Evolutionary conservation across 2,329 filamentous ascomycete genomes (phyloP), one percentile per base, ranked within the genome.

Genomic region (Xylaria digitata): DNA sequence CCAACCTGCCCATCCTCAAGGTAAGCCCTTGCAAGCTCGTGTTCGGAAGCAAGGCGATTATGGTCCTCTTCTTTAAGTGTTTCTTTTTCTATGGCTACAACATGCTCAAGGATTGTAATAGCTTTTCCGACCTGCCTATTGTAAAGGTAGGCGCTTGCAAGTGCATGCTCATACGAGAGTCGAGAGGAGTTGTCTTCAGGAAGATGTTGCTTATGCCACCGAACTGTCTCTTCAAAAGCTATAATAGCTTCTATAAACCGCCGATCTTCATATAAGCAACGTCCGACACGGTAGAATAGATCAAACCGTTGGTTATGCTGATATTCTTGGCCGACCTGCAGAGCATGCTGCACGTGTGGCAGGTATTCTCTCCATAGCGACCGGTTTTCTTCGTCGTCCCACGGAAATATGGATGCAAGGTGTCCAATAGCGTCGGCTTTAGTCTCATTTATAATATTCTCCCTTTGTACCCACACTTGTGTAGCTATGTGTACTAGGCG

Each of bases 401-500:
- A 30, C 1, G 66, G 66, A 19, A 71, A 69, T n/a, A 63, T 59
- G 9, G 13, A 17, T 5, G 30, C 37, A 54, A 59, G n/a, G 34
- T 65, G 34, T 5, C 54, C 15, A 23, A 52, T 46, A 6, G 62
- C 45, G 50, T 37, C 13, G 23, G 19, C 43, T 23, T 30, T n/a
- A 8, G 23, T 61, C 34, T 70, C 15, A 6, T 61, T 52, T 26
- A n/a, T 21, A 7, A 30, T 21, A 3, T 54, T 61, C 15, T 73
- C 52, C 40, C 70, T 60, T 43, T 71, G 59, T 11, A 75, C 46
- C 79, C 77, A 81, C 6, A 74, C 63, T 32, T 69, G 57, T 2
- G 70, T 75, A 5, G 78, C 76, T 30, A 78, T 23, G 42, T 81
- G 78, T 0, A 81, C 79, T 0, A 81, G 68, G 11, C 75, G 71